These are phyloP conservation scores for Ogataea parapolymorpha DNA, from an alignment of 805 yeast species.

Conservation along the genomic window DNA sequence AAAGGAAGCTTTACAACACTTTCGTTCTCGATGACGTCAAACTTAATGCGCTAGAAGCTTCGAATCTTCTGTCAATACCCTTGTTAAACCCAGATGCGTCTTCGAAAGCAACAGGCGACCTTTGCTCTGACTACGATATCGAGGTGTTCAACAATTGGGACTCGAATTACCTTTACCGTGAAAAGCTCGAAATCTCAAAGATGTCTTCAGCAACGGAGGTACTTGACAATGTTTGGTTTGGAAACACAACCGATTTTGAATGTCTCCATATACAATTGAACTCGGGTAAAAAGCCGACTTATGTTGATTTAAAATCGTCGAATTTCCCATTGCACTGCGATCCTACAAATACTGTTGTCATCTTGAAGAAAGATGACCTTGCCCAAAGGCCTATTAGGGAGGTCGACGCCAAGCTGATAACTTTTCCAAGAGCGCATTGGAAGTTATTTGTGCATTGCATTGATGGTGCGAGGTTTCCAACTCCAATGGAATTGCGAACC, in stretches of 20 bases:
- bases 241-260: constrained; percentile 74
- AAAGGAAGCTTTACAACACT: constrained; percentile 27
- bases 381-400: constrained; percentile 20
- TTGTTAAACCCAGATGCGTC: constrained; percentile 23
- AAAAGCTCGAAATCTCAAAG: constrained; percentile 75
- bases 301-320: constrained; percentile 5
- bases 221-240: constrained; percentile 63
- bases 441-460: constrained; percentile 54
- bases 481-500: constrained; percentile 34
- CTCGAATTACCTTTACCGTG: constrained; percentile 63
- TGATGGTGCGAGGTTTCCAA: constrained; percentile 56
- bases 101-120: constrained; percentile 24
- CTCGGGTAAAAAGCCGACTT: constrained; percentile 3
- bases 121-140: constrained; percentile 37
- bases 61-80: constrained; percentile 30
- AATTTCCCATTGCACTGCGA: constrained; percentile 44
- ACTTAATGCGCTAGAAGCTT: constrained; percentile 14
- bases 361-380: constrained; percentile 33
- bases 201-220: constrained; percentile 79
- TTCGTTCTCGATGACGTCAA: constrained; percentile 26
- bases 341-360: constrained; percentile 49
- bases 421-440: constrained; percentile 55
- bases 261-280: constrained; percentile 32
- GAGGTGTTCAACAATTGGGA: constrained; percentile 59
- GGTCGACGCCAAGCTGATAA: constrained; percentile 35